A percentile compares a stretch with the other conserved stretches of the same genome.
Evolutionary conservation across 129 eudicot species (phyloP).

Genomic region (Cynara cardunculus): DNA sequence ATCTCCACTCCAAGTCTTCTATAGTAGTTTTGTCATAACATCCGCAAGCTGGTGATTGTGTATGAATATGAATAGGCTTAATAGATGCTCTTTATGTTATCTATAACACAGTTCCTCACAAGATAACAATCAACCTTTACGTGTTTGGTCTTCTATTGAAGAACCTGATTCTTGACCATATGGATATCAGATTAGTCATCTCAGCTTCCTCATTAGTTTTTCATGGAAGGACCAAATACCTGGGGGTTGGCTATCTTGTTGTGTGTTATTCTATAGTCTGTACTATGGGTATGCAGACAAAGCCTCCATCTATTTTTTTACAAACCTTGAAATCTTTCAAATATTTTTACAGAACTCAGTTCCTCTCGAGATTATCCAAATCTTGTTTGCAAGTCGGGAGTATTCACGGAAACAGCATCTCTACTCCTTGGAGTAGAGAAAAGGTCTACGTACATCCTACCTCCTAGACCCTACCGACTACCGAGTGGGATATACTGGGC

Average conservation of each 20-base stretch:
- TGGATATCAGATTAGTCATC: conserved; percentile 2
- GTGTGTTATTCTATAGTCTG: neutral
- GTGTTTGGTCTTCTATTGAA: conserved; percentile 1
- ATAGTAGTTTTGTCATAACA: neutral
- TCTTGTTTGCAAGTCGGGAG: neutral
- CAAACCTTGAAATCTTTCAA: neutral
- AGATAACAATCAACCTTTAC: neutral
- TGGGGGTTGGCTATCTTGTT: neutral
- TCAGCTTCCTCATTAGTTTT: neutral
- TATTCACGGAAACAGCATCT: neutral
- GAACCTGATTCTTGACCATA: neutral
- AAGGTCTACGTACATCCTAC: neutral
- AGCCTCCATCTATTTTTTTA: neutral
- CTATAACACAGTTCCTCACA: neutral
- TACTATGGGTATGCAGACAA: neutral
- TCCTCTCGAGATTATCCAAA: neutral
- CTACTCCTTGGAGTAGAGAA: neutral
- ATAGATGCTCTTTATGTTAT: conserved; percentile 7
- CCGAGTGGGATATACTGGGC: neutral
- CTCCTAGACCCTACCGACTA: neutral
- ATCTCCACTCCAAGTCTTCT: neutral
- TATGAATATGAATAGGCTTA: neutral
- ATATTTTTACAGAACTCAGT: neutral
- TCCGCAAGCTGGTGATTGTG: conserved; percentile 6
- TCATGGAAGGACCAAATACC: neutral